Evolutionary conservation across 305 asterid genomes (phyloP), one percentile per base, ranked within the genome.

Genomic region (Withania somnifera): DNA sequence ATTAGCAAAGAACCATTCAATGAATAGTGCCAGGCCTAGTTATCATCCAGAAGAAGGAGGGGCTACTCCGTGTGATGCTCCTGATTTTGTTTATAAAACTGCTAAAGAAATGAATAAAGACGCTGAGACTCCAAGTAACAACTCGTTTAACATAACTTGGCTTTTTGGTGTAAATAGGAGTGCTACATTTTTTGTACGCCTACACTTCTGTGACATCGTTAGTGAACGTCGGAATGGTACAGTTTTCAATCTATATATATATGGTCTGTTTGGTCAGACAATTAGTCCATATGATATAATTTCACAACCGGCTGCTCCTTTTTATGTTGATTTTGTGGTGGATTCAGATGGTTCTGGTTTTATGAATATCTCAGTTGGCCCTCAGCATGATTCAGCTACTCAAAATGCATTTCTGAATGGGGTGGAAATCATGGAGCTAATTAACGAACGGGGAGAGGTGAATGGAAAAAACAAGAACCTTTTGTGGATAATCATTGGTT

Each of bases 391-490:
- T 53, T 56, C 87, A 0, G 0, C 0, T 4, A 0, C 0, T 13
- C 19, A 0, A 56, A 81, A 52, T 0, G 89, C 95, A 40, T 89
- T 88, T 61, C 66, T 92, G 52, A 91, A 91, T 58, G 97, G 95
- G 9, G 75, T 89, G 1, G 97, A 92, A 90, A 89, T 92, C 28
- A 89, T 92, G 94, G 86, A 91, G 91, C 58, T 90, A 28, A 61
- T 84, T 34, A 15, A 2, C 0, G 81, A 32, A 7, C 1, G 0
- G 45, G 78, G 40, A 7, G 69, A 47, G 56, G 78, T 19, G 2
- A 81, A n/a, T 3, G 78, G 34, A 26, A 26, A 81, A 4, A 78
- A 20, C 0, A 77, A 30, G 11, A 84, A 42, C 2, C 40, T 0
- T 7, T 40, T 81, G 81, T 9, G 19, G 6, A 42, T 84, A 47